Evolutionary conservation across 2,329 filamentous ascomycete genomes (phyloP), one percentile per base, ranked within the genome.

Genomic region (Helicocarpus griseus): DNA sequence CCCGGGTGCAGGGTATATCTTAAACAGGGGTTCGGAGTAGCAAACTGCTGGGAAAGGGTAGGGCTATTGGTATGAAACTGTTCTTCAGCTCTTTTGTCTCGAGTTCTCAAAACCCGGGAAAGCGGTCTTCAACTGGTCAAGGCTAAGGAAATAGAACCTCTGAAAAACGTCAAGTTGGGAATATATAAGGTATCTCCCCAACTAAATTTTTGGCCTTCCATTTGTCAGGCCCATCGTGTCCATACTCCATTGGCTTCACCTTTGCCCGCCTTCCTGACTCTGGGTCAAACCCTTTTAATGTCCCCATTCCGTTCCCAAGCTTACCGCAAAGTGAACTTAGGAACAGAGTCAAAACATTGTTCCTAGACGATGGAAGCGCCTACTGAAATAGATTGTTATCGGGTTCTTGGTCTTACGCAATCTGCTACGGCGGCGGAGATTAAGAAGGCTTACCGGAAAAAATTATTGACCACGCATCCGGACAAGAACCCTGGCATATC

Each of bases 401-500:
- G 35, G 28, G 36, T 57, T n/a, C 55, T 57, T 24, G 51, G 53
- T 35, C 21, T 57, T 13, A 21, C 48, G 11, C 29, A 53, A 17
- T 44, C 31, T 35, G 55, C 55, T 14, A 57, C 53, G 8, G 8
- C 41, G 13, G 51, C 50, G 4, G 48, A 46, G 19, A 51, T 57
- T 21, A 57, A 22, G n/a, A 49, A 47, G 26, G 51, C 33, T n/a
- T 57, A 57, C 40, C 21, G 41, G 45, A 47, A 48, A 35, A 49
- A 56, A 33, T 52, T 54, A 13, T 17, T 33, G 19, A 28, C 33
- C 24, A 46, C 38, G 14, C 55, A 57, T 41, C 55, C 55, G 11
- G 55, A 57, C 47, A 56, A 55, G 24, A 57, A 57, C 31, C 44
- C 44, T 8, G 45, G 45, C 13, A 26, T 22, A 26, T 35, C 45